Evolutionary conservation across 192 early-diverging fungal species (phyloP), one percentile per base, ranked within the genome.

Genomic region (Ambispora gerdemannii): DNA sequence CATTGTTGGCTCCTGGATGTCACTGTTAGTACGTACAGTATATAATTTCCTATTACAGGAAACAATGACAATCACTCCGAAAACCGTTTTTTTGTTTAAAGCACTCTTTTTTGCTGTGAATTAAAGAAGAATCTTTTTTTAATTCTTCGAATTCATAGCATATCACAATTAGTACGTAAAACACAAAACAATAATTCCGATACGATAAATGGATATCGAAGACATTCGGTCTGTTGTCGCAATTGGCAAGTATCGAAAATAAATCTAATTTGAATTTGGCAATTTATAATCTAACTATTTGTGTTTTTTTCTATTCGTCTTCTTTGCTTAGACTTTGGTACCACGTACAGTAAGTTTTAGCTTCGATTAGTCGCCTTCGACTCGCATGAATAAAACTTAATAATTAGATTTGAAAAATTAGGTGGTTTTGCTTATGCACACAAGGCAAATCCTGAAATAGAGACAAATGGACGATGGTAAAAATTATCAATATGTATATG

Each of bases 191-290:
- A n/a, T n/a, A n/a, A n/a, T n/a, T n/a, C n/a, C n/a, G n/a, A n/a
- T n/a, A n/a, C n/a, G n/a, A n/a, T n/a, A 43, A 43, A 43, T 43
- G 38, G 15, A 43, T 43, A 15, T 15, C 15, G 38, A 43, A 10
- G 66, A 67, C 53, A 67, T 67, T 53, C 66, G 66, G 20, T 19
- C 49, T 8, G 66, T 67, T 50, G 66, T 67, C 8, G 19, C 66
- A 22, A 67, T 67, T 34, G 66, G 66, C 53, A 67, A 31, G 65
- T 17, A 4, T 34, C n/a, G 17, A 4, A 4, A 33, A 0, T 3
- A 13, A 4, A 31, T 38, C 11, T 8, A 35, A 10, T n/a, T 63
- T 30, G 11, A 43, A 17, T 28, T 25, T 49, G 17, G 22, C 1
- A 17, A 24, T 25, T 22, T 4, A 35, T 11, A 22, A 63, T 24